Evolutionary conservation across 352 stramenopile genomes (phyloP), one percentile per base, ranked within the genome.

Genomic region (Globisporangium solare): DNA sequence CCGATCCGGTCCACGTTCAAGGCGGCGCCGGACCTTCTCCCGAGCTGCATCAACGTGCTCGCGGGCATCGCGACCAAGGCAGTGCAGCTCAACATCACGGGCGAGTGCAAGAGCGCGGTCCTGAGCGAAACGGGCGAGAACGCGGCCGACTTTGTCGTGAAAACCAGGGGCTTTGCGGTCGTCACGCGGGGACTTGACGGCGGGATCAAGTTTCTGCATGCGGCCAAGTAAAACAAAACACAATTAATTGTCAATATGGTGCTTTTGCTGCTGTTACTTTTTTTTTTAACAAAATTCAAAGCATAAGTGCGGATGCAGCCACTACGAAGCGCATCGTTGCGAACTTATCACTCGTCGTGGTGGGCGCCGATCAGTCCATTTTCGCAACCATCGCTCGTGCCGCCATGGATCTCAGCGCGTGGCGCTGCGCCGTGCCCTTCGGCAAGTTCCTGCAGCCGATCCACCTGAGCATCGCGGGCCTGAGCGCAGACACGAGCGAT

Each of bases 1-100:
- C 73, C 73, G n/a, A 73, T 88, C 18, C 77, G 76, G 10, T 45
- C 74, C 13, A 74, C 80, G 27, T 88, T 86, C 45, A 67, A 74
- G 22, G 70, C 58, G 8, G 64, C 73, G 0, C 49, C 66, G 21
- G 59, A 73, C 20, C 57, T 88, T 20, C 49, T 88, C 45, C 79
- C 79, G 7, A 83, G 73, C 46, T 89, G 79, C 47, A 68, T 88
- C 32, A 60, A 70, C 11, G 64, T 79, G 4, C 54, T 89, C 31
- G 73, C 76, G 13, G 66, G 65, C 0, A 58, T 88, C 18, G 74
- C 72, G 22, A 66, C 74, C 2, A 59, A 61, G n/a, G 67, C 76
- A 20, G 67, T 81, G 6, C 68, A 67, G 13, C 51, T 87, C 31
- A 60, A 57, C 8, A 64, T 74, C 17, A 79, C 69, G 3, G 42